Evolutionary conservation across 2,329 filamentous ascomycete species (phyloP).

Genomic region (Immersiporthe knoxdaviesiana): DNA sequence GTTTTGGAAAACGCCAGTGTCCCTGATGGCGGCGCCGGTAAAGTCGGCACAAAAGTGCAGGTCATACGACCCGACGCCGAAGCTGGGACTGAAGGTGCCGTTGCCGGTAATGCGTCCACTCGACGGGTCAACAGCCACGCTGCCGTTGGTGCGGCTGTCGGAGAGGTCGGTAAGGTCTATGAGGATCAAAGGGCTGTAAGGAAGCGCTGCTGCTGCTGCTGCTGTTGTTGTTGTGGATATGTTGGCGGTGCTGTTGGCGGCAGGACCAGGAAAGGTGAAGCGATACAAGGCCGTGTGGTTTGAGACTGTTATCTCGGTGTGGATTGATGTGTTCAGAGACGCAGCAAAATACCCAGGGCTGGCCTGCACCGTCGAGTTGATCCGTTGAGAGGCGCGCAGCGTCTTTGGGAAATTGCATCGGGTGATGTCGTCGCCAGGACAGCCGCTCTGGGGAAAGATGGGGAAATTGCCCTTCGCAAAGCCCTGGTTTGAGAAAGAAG

Average conservation of each 20-base stretch:
- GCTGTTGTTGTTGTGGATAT: conserved; percentile 29
- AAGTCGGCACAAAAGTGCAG: conserved; percentile 58
- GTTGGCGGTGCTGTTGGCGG: conserved; percentile 27
- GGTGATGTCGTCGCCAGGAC: conserved; percentile 39
- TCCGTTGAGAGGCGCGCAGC: conserved; percentile 45
- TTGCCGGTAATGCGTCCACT: conserved; percentile 54
- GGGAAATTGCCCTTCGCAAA: conserved; percentile 43
- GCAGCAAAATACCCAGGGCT: conserved; percentile 57
- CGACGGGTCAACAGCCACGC: conserved; percentile 48
- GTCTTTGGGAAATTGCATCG: conserved; percentile 52
- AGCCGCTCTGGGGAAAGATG: conserved; percentile 41
- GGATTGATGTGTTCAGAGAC: conserved; percentile 50
- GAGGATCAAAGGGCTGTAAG: conserved; percentile 51
- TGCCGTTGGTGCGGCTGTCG: conserved; percentile 52
- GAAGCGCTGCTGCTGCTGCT: conserved; percentile 36
- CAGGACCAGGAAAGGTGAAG: conserved; percentile 48
- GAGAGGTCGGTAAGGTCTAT: conserved; percentile 56
- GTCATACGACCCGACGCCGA: conserved; percentile 53
- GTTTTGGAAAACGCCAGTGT: conserved; percentile 57
- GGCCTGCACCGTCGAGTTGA: conserved; percentile 49
- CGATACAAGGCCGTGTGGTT: conserved; percentile 57
- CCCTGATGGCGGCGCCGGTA: conserved; percentile 46
- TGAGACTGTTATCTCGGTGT: conserved; percentile 54
- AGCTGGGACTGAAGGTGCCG: conserved; percentile 54
- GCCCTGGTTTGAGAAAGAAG: conserved; percentile 3